phyloP scores from a whole-genome alignment of 106 monocot genomes.

The Triglochin maritima region DNA sequence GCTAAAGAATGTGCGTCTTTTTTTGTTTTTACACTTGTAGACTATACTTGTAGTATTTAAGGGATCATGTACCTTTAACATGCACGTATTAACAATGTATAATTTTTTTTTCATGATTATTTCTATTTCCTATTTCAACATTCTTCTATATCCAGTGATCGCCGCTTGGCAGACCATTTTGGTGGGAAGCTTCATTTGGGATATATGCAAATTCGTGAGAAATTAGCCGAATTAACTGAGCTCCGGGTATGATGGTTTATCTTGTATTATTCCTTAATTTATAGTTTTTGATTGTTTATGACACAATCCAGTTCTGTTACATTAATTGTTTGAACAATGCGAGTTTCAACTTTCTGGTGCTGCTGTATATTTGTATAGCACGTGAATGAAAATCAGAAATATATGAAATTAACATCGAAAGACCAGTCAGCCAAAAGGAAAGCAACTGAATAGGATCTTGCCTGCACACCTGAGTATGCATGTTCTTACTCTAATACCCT shows the following conservation, averaged over 20 bases:
- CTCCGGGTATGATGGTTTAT: conserved; percentile 41
- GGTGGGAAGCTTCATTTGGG: conserved; percentile 95
- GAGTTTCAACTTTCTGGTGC: too few species aligned
- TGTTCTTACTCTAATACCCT: too few species aligned
- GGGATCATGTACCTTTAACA: conserved; percentile 2
- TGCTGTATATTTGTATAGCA: too few species aligned
- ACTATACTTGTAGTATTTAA: conserved; percentile 21
- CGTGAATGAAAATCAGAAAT: too few species aligned
- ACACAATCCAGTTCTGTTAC: too few species aligned
- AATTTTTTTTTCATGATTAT: conserved; percentile 6
- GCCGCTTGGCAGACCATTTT: conserved; percentile 93
- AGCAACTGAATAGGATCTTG: too few species aligned
- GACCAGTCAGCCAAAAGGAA: too few species aligned
- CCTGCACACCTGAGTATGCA: too few species aligned
- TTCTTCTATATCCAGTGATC: conserved; percentile 51
- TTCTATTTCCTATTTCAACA: conserved; percentile 7
- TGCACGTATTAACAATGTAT: not conserved
- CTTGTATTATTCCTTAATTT: too few species aligned
- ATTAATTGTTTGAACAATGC: too few species aligned
- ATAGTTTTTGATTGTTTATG: too few species aligned
- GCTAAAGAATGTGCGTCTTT: conserved; percentile 96
- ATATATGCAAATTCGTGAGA: conserved; percentile 93
- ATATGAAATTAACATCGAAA: too few species aligned
- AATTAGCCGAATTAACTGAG: conserved; percentile 56
- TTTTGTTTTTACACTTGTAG: conserved; percentile 40